Base-by-base conservation (phyloP, 2,329 filamentous ascomycete genomes). In the Sporothrix luriei region DNA sequence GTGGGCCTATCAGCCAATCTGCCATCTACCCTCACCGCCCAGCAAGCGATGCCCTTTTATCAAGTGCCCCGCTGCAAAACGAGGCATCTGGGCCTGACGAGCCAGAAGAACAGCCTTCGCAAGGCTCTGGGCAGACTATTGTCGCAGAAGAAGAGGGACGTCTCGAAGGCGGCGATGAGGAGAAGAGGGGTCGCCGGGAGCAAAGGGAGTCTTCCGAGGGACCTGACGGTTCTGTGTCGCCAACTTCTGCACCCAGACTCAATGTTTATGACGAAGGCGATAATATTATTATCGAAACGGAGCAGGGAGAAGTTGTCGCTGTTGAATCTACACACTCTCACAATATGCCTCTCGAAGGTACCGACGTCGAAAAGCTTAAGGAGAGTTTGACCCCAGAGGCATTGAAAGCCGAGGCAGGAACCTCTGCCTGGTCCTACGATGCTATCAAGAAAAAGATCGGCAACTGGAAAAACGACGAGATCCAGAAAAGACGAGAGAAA, bases 1-100 rank as follows among this genome's bases (percentile, higher is more conserved):
- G 95, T 72, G 95, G 95, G 0, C 95, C 93, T 3, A 90, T 98
- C 74, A 91, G 87, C 71, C 89, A 96, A 76, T 97, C 94, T 48
- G 95, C 95, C 29, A 97, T 98, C 74, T 89, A 87, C 73, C 95
- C 95, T 2, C 81, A 83, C 70, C 82, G 83, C 14, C 81, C 79
- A 66, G 74, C 68, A 61, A 74, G 52, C 6, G 66, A 59, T 26
- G 33, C 29, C 4, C 51, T 16, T 6, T 19, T 57, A 4, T 64
- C 67, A n/a, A 59, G 33, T 14, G 51, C 66, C 14, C 48, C 61
- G 1, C 33, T 49, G 26, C 72, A 68, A 14, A 71, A 59, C 43
- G 72, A 72, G 54, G 62, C 69, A 13, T 61, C 71, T 10, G 73
- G 71, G 40, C 73, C 73, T 3, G 73, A 76, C 59, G 75, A 77